Percentiles rank a stretch among this genome's conserved stretches.
These are phyloP conservation scores for Pseudotsuga menziesii DNA, from an alignment of 75 land plant species.

Conservation along the genomic window DNA sequence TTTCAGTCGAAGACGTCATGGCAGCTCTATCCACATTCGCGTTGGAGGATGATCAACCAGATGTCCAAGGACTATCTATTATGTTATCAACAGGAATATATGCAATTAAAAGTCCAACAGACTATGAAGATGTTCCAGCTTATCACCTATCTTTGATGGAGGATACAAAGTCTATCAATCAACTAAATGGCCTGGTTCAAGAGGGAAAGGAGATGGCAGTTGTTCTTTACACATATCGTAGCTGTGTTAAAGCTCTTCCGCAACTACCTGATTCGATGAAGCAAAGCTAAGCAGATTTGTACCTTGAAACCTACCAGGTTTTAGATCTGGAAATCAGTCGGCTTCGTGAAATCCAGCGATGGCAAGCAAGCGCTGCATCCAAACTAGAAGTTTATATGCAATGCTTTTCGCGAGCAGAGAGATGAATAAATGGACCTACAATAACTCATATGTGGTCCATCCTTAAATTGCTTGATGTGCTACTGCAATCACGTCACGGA, in stretches of 20 bases:
- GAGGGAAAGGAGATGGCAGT: slow-evolving; percentile 91
- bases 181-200: slow-evolving; percentile 66
- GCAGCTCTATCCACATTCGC: slow-evolving; percentile 96
- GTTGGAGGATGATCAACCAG: slow-evolving; percentile 97
- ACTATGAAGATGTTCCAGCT: slow-evolving; percentile 90
- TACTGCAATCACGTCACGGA: too few relatives aligned
- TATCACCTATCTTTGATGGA: slow-evolving; percentile 80
- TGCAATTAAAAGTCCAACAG: slow-evolving; percentile 83
- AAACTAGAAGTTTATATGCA: slow-evolving; percentile 94
- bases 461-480: slow-evolving; percentile 80
- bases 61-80: slow-evolving; percentile 77
- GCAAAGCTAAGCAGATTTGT: slow-evolving; percentile 85
- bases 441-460: slow-evolving; percentile 96
- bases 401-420: slow-evolving; percentile 73
- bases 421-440: slow-evolving; percentile 87
- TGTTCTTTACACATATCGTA: slow-evolving; percentile 90
- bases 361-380: slow-evolving; percentile 83
- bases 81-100: slow-evolving; percentile 61
- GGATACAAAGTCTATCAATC: slow-evolving; percentile 86
- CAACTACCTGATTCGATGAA: slow-evolving; percentile 95
- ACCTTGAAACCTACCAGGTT: slow-evolving; percentile 93
- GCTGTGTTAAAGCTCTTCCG: slow-evolving; percentile 31
- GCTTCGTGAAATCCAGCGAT: slow-evolving; percentile 84
- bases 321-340: slow-evolving; percentile 91
- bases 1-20: slow-evolving; percentile 93